phyloP scores from a whole-genome alignment of 1,284 basidiomycete species.

The Rhodotorula sp. region DNA sequence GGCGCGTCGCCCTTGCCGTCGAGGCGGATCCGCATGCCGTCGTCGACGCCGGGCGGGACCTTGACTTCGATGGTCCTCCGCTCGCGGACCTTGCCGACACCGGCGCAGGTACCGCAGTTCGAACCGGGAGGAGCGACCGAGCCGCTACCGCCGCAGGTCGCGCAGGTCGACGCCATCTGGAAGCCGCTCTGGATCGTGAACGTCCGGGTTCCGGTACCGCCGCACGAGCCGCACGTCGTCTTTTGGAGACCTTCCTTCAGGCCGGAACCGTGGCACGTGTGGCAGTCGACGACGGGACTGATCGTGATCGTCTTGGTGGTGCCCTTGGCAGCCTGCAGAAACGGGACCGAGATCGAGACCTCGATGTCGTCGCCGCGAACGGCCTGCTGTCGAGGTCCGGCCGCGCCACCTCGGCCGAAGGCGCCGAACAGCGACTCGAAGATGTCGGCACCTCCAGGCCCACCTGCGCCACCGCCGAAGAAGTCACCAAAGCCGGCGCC shows the following conservation, averaged over 20 bases:
- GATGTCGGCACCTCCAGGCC: slow-evolving; percentile 60
- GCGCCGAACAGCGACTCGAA: slow-evolving; percentile 83
- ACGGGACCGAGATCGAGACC: slow-evolving; percentile 70
- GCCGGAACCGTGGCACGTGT: slow-evolving; percentile 79
- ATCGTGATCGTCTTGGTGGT: slow-evolving; percentile 72
- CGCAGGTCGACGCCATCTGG: slow-evolving; percentile 94
- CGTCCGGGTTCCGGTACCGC: slow-evolving; percentile 81
- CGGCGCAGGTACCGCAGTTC: slow-evolving; percentile 77
- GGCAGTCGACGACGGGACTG: slow-evolving; percentile 79
- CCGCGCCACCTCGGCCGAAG: slow-evolving; percentile 45
- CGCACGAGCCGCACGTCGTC: slow-evolving; percentile 74
- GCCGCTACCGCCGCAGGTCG: slow-evolving; percentile 78
- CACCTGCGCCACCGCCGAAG: slow-evolving; percentile 60
- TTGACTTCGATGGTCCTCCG: slow-evolving; percentile 77
- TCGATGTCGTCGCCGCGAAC: slow-evolving; percentile 82
- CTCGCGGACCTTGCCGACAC: slow-evolving; percentile 81
- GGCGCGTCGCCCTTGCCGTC: slow-evolving; percentile 83
- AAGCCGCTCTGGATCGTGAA: slow-evolving; percentile 93
- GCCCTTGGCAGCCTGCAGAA: slow-evolving; percentile 93
- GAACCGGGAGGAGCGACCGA: slow-evolving; percentile 72
- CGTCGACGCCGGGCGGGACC: slow-evolving; percentile 89
- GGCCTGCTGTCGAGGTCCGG: slow-evolving; percentile 29
- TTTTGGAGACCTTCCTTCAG: slow-evolving; percentile 84
- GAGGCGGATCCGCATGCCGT: slow-evolving; percentile 90
- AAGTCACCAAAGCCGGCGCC: slow-evolving; percentile 68